Evolutionary conservation across 306 rosid species (phyloP), one percentile per base, ranked within the genome.

Genomic region (Cicer bijugum): DNA sequence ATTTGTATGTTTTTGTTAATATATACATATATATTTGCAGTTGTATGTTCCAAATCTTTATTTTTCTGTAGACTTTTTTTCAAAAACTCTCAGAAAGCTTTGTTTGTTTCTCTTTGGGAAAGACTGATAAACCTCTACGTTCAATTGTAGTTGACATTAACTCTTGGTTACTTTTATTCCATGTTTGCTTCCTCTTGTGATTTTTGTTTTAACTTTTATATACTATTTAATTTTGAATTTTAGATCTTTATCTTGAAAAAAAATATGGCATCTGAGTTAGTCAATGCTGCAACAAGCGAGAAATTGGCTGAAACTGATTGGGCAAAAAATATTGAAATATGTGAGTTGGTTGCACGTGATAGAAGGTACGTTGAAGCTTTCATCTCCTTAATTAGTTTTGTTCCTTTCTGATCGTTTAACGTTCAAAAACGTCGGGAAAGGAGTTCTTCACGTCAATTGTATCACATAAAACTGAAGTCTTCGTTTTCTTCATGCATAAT

Each of bases 191-290:
- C 66, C 33, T 48, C 46, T 63, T 74, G 58, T 57, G 78, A 28
- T 55, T 33, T 66, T 45, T 65, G 16, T 71, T 11, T 20, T 38
- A 44, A 28, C 4, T 4, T 64, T 67, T 61, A 43, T 53, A 17
- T 77, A 50, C 69, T 69, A 52, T 58, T 72, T 39, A 51, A 23
- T 59, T 72, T 28, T 28, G 35, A 28, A 28, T 28, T 75, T 47
- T 61, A 39, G 80, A 79, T 76, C 28, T 23, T 37, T 69, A 75
- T 74, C 67, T 58, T 39, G 66, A 66, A 67, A 71, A 71, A 16
- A 38, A 81, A 62, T 82, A 93, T 93, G 98, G 98, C 97, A n/a
- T 75, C 92, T 48, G 96, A 91, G 78, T 90, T 91, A 72, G 97
- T 93, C 44, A 86, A 87, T 69, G 82, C 86, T 55, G 98, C 98